Percentiles rank a stretch among this genome's conserved stretches.
phyloP scores from a whole-genome alignment of 495 filamentous ascomycete genomes.

The Tirmania nivea region DNA sequence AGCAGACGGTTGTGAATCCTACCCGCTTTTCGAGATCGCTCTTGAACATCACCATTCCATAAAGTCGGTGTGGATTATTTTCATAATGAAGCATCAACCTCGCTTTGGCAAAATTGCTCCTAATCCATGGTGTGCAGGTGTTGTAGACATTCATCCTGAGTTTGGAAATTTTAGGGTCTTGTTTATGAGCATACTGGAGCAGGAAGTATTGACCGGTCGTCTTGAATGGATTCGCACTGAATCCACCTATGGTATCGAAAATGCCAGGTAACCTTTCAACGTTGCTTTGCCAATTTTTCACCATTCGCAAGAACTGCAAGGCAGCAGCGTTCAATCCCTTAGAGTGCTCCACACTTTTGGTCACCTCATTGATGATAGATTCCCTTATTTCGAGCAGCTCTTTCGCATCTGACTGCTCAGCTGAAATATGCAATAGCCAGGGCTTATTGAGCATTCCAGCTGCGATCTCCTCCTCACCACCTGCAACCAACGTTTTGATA shows the following conservation, averaged over 20 bases:
- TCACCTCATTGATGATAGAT: not conserved
- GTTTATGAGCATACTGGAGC: conserved; percentile 6
- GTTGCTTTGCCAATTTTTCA: not conserved
- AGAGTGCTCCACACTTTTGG: not conserved
- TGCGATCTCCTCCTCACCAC: not conserved
- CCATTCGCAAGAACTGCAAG: not conserved
- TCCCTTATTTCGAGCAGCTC: not conserved
- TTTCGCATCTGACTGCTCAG: not conserved
- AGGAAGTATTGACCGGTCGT: not conserved
- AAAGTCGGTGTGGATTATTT: not conserved
- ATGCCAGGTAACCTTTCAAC: not conserved
- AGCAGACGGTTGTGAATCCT: not conserved
- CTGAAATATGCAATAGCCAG: not conserved
- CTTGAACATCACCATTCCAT: not conserved
- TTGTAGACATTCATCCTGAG: not conserved
- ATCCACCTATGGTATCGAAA: not conserved
- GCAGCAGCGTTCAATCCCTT: not conserved
- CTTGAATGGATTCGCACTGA: not conserved
- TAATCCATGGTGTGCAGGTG: not conserved
- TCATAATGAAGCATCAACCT: not conserved
- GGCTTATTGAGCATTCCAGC: not conserved
- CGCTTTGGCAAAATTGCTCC: not conserved
- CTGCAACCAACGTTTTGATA: not conserved
- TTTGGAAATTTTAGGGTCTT: not conserved
- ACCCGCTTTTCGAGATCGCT: too few relatives aligned